Base-by-base conservation (phyloP, 495 filamentous ascomycete genomes). In the Umbilicaria muhlenbergii region DNA sequence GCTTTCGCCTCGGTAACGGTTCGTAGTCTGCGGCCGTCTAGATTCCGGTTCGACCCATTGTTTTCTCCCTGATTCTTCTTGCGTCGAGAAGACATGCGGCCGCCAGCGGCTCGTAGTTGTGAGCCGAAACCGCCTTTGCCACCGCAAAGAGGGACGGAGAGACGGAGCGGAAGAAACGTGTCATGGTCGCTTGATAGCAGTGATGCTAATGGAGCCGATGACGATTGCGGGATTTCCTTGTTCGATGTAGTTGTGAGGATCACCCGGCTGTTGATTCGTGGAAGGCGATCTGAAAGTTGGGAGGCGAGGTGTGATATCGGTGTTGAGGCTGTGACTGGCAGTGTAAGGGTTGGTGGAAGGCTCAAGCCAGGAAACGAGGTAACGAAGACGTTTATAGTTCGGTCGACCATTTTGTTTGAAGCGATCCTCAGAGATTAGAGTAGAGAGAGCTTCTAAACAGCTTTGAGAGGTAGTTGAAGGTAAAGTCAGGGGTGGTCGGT, bases 51-150 rank as follows among this genome's bases (percentile, higher is more conserved):
- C 7, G 86, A 94, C 28, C 77, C 83, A 53, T 87, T 86, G 50
- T 80, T 78, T 32, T 94, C 86, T 40, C 83, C 83, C 51, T 82
- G 73, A 45, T 84, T 73, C 61, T 78, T 79, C 71, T 94, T 94
- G 57, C 85, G 83, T 59, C 85, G 87, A 5, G 78, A 83, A 1
- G 86, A 91, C 91, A 98, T 98, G 64, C 91, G 91, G 13, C 91
- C 91, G 56, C 91, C 91, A 12, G 91, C 91, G 4, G 91, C 91
- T 57, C 91, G 86, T 21, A 98, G 78, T 60, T 96, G 92, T 5
- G 87, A 94, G 49, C 91, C 91, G 61, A 98, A 98, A 44, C 91
- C 91, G 58, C 91, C 91, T 57, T 98, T 98, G 52, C 91, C 91
- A 56, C 91, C 91, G 52, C 76, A 78, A 34, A 94, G 64, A 10